phyloP scores from a whole-genome alignment of 176 grass and related monocot species.

The Ananas comosus region DNA sequence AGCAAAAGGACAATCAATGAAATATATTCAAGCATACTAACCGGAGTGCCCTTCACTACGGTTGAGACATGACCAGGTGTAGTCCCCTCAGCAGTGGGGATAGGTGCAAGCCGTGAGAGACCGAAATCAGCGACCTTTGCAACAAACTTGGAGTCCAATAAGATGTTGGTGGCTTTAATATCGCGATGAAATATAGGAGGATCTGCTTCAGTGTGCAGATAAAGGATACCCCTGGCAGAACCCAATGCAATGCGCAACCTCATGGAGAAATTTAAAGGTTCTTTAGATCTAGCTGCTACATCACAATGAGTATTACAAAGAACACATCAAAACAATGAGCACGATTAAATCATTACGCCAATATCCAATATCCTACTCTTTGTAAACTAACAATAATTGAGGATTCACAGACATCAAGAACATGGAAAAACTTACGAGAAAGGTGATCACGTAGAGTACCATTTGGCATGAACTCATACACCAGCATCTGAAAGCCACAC shows the following conservation, averaged over 20 bases:
- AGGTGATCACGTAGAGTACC: constrained; percentile 61
- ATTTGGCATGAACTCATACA: constrained; percentile 82
- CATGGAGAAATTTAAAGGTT: constrained; percentile 45
- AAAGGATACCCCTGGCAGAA: constrained; percentile 52
- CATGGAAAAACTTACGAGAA: constrained; percentile 43
- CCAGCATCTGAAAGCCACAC: constrained; percentile 51
- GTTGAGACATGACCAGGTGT: constrained; percentile 53
- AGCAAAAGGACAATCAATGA: not conserved
- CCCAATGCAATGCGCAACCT: constrained; percentile 48
- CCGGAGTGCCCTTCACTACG: constrained; percentile 64
- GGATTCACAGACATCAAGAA: not conserved
- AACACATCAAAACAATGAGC: constrained; percentile 12
- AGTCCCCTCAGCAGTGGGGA: constrained; percentile 37
- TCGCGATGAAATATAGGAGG: constrained; percentile 66
- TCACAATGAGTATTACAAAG: constrained; percentile 8
- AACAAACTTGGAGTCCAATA: constrained; percentile 51
- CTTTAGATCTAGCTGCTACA: constrained; percentile 47
- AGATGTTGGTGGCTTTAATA: constrained; percentile 66
- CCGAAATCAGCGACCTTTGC: constrained; percentile 80
- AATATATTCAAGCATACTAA: constrained; percentile 23
- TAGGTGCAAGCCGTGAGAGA: constrained; percentile 50
- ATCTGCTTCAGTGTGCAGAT: constrained; percentile 57
- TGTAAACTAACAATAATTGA: not conserved
- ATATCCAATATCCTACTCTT: not conserved
- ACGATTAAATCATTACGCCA: not conserved